phyloP scores from a whole-genome alignment of 202 grass and related monocot species.

The Elaeis oleifera region DNA sequence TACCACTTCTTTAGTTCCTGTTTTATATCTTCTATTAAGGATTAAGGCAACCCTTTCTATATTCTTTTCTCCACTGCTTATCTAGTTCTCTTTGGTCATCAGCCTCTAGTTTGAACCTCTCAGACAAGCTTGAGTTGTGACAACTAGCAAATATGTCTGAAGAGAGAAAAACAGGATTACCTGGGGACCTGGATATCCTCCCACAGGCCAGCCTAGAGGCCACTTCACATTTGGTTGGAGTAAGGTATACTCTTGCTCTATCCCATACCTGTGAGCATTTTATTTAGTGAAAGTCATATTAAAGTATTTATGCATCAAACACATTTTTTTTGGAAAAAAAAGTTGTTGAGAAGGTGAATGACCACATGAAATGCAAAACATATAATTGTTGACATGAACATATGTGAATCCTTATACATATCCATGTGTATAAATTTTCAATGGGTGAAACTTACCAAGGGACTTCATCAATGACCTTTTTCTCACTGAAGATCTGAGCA shows the following conservation, averaged over 20 bases:
- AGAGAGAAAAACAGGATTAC: conserved; percentile 24
- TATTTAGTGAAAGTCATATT: background rate
- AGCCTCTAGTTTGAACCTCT: too few relatives aligned
- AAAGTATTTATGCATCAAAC: background rate
- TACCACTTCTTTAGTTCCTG: too few relatives aligned
- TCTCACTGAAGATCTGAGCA: conserved; percentile 77
- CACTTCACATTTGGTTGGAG: conserved; percentile 79
- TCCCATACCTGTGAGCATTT: conserved; percentile 63
- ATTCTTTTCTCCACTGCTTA: too few relatives aligned
- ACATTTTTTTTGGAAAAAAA: too few relatives aligned
- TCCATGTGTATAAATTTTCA: background rate
- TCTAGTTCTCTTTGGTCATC: too few relatives aligned
- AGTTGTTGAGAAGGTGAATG: too few relatives aligned
- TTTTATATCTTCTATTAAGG: too few relatives aligned
- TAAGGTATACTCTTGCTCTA: conserved; percentile 98
- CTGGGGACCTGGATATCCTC: conserved; percentile 96
- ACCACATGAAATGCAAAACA: too few relatives aligned
- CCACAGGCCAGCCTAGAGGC: conserved; percentile 99
- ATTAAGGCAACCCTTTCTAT: too few relatives aligned
- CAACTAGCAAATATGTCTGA: background rate
- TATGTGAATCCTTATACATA: background rate
- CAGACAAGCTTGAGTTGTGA: too few relatives aligned
- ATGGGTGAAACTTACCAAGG: conserved; percentile 57
- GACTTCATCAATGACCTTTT: conserved; percentile 67
- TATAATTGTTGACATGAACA: too few relatives aligned